phyloP scores from a whole-genome alignment of 2,329 filamentous ascomycete genomes.

The Emericellopsis cladophorae region DNA sequence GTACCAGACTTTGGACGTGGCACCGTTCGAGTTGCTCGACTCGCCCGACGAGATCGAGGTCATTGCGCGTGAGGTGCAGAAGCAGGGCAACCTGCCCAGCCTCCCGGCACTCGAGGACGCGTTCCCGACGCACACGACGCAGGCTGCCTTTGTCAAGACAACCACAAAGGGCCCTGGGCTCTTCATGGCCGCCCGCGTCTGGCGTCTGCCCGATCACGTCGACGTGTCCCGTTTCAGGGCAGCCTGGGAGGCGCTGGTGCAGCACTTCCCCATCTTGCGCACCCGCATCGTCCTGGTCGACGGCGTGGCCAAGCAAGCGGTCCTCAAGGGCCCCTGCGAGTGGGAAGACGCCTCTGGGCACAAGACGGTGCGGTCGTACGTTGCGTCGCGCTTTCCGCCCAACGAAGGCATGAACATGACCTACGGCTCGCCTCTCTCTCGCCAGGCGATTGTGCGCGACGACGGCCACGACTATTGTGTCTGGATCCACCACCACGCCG shows the following conservation, averaged over 20 bases:
- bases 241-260: slow-evolving; percentile 5
- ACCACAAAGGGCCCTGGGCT: slow-evolving; percentile 4
- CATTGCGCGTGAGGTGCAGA: background rate
- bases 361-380: background rate
- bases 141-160: slow-evolving; percentile 3
- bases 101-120: slow-evolving; percentile 1
- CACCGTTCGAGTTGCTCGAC: background rate
- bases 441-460: slow-evolving; percentile 5
- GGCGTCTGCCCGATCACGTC: slow-evolving; percentile 7
- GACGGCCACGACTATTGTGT: slow-evolving; percentile 7
- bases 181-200: slow-evolving; percentile 8
- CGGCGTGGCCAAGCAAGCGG: background rate
- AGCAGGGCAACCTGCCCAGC: background rate
- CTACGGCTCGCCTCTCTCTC: slow-evolving; percentile 4
- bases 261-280: slow-evolving; percentile 2
- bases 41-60: background rate
- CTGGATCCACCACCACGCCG: slow-evolving; percentile 12
- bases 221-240: slow-evolving; percentile 5
- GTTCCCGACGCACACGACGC: background rate
- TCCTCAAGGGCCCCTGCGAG: background rate
- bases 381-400: background rate
- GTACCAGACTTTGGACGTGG: background rate
- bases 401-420: slow-evolving; percentile 2
- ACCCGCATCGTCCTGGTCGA: slow-evolving; percentile 4
- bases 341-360: slow-evolving; percentile 1